A percentile compares a stretch with the other conserved stretches of the same genome.
Conservation (phyloP, 805 yeast species). For the Myxozyma geophila region DNA sequence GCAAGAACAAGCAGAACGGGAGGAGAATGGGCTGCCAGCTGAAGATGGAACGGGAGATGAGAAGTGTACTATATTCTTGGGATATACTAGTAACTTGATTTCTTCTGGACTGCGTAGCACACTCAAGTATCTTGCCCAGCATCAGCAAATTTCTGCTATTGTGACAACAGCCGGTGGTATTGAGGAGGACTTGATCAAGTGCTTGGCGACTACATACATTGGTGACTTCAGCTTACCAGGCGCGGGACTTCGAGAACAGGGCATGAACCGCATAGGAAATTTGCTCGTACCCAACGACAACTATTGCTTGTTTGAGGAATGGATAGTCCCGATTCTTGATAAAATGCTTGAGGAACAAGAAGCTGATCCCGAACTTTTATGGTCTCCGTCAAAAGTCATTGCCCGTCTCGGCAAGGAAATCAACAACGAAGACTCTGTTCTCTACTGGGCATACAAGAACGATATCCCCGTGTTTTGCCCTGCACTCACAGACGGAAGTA, state of each 20-base stretch:
- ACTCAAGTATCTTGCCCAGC: slow-evolving; percentile 83
- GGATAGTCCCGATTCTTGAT: slow-evolving; percentile 96
- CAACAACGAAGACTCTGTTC: slow-evolving; percentile 87
- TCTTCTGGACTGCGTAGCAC: slow-evolving; percentile 94
- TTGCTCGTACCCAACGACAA: slow-evolving; percentile 96
- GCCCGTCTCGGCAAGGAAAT: slow-evolving; percentile 95
- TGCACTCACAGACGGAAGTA: slow-evolving; percentile 95
- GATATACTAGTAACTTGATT: slow-evolving; percentile 94
- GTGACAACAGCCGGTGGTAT: slow-evolving; percentile 99
- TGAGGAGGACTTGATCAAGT: slow-evolving; percentile 95
- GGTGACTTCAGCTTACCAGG: slow-evolving; percentile 91
- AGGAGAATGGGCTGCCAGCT: slow-evolving; percentile 62
- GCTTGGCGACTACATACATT: slow-evolving; percentile 93
- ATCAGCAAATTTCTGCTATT: slow-evolving; percentile 91
- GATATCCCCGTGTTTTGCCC: slow-evolving; percentile 97
- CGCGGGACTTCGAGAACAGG: slow-evolving; percentile 81
- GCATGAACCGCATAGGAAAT: slow-evolving; percentile 97
- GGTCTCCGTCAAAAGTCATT: slow-evolving; percentile 94
- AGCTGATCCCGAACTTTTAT: slow-evolving; percentile 61
- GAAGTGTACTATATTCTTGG: slow-evolving; percentile 91
- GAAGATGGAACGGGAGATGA: slow-evolving; percentile 43
- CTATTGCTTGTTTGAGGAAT: slow-evolving; percentile 96
- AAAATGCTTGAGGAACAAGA: slow-evolving; percentile 88
- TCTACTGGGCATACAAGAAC: slow-evolving; percentile 98
- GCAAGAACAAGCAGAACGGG: slow-evolving; percentile 56